Evolutionary conservation across 768 basidiomycete species (phyloP), one percentile per base, ranked within the genome.

Genomic region (Nidularia pulvinata): DNA sequence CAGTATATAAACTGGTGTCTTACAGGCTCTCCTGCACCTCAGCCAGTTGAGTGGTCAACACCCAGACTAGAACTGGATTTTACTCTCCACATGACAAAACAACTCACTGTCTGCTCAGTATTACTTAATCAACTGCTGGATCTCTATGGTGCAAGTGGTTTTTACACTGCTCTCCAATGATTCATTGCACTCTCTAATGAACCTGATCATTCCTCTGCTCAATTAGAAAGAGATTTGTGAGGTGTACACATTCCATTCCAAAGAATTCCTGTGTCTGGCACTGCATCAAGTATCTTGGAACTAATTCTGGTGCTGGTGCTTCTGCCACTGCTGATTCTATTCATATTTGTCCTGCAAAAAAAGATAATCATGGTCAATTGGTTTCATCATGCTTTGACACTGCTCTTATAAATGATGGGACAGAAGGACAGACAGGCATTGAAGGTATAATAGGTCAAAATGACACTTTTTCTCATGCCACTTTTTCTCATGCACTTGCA

Each of bases 351-450:
- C 59, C 60, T 32, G 14, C 19, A 1, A 14, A 30, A 4, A 30
- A 33, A 13, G 57, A 66, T 47, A 55, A 47, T 11, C 54, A 55
- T 5, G 55, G 60, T 0, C 44, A 52, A 2, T 6, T 19, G 0
- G 51, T 66, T 30, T 62, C 64, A 3, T 66, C 55, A 1, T 55
- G 68, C 3, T 77, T 75, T 60, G 75, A 79, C 53, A 74, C 52
- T 1, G 51, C 51, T 5, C 30, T 60, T 3, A 35, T 60, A 5
- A 51, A 55, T 10, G 33, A 57, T 30, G 53, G 48, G n/a, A 42
- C 32, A 19, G 52, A 42, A 6, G 35, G 33, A 2, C 46, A 48
- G 4, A 9, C 11, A 2, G 58, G 58, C 9, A 44, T 56, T 11
- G 7, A 56, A 48, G 58, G 58, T 53, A 19, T 19, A 19, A 19